Conservation (phyloP, 2,329 filamentous ascomycete species). For the Seiridium unicorne region DNA sequence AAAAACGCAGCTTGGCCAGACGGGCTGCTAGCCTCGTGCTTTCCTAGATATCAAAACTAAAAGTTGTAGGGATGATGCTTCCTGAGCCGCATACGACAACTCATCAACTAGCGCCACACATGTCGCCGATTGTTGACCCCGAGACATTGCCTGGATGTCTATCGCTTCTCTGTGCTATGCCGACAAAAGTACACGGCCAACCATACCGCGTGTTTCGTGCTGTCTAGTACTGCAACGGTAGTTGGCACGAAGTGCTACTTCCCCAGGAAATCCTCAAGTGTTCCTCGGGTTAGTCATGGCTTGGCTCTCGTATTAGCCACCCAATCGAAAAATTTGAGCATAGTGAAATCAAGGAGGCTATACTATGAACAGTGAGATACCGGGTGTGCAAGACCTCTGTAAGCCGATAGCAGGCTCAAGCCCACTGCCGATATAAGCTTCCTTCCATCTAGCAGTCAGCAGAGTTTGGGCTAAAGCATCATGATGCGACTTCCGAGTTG, state of each 20-base stretch:
- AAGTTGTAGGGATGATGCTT: conserved; percentile 6
- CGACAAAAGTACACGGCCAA: background rate
- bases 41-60: too few species aligned
- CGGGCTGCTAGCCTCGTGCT: too few species aligned
- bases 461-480: background rate
- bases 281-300: background rate
- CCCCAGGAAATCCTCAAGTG: background rate
- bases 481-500: background rate
- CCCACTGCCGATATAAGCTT: background rate
- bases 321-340: background rate
- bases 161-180: background rate
- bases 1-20: background rate
- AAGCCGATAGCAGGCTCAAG: background rate
- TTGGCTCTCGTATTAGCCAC: background rate
- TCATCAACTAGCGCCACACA: background rate
- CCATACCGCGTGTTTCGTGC: background rate
- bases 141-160: background rate
- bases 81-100: background rate
- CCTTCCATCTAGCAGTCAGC: background rate
- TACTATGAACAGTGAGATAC: background rate
- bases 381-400: background rate
- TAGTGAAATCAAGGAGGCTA: background rate
- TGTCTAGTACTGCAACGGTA: background rate
- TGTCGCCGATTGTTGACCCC: background rate
- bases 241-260: background rate